These are phyloP conservation scores for Podochytrium sp. DNA, from an alignment of 192 early-diverging fungal species.

Conservation along the genomic window DNA sequence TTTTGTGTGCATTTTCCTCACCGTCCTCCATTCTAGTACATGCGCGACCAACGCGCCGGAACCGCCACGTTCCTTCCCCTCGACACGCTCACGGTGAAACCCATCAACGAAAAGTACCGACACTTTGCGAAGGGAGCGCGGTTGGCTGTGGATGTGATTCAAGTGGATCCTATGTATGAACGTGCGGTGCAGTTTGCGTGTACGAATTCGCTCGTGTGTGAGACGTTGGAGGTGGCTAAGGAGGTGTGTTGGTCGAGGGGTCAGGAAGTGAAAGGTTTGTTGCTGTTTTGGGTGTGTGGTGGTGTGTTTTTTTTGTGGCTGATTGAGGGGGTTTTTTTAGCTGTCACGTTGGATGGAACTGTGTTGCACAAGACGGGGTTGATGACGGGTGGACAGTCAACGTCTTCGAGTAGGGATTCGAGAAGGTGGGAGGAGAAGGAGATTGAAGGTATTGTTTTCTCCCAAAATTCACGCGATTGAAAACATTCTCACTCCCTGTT, in stretches of 20 bases:
- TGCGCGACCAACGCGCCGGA: slow-evolving; percentile 89
- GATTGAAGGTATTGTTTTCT: slow-evolving; percentile 65
- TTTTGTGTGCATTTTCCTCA: neutral
- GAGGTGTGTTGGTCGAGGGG: slow-evolving; percentile 82
- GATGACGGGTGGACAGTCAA: slow-evolving; percentile 78
- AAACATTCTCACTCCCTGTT: too few relatives aligned
- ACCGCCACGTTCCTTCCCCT: slow-evolving; percentile 94
- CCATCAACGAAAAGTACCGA: slow-evolving; percentile 81
- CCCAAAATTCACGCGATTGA: slow-evolving; percentile 20
- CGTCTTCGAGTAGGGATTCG: slow-evolving; percentile 46
- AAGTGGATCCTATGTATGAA: slow-evolving; percentile 76
- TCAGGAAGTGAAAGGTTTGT: slow-evolving; percentile 79
- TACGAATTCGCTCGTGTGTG: slow-evolving; percentile 91
- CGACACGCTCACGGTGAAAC: slow-evolving; percentile 74
- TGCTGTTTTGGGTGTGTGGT: neutral
- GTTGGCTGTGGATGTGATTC: slow-evolving; percentile 92
- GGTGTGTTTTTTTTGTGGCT: neutral
- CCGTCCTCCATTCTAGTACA: slow-evolving; percentile 55
- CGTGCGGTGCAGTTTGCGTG: slow-evolving; percentile 88
- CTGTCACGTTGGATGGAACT: slow-evolving; percentile 90
- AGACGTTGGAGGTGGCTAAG: slow-evolving; percentile 82
- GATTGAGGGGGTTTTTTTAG: slow-evolving; percentile 29
- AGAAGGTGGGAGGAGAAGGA: slow-evolving; percentile 89
- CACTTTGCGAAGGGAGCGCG: slow-evolving; percentile 79
- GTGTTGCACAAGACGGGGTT: slow-evolving; percentile 95